Evolutionary conservation across 208 protist genomes (phyloP).

Genomic region (Crithidia sp.): DNA sequence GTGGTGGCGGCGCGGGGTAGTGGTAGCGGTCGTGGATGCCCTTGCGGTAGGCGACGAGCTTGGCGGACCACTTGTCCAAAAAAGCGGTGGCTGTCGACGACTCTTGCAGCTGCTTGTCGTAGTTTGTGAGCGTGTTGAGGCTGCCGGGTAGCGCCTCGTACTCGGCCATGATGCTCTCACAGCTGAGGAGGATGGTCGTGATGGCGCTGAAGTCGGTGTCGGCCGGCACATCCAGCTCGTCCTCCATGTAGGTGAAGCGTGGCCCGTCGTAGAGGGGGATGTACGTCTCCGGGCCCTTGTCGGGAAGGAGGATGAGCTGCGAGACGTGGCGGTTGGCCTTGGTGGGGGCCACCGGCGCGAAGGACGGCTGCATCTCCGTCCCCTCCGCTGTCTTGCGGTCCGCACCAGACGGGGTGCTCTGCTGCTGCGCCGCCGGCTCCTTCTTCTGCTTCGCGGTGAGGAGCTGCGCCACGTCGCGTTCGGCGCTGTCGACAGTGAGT

Average conservation of each 20-base stretch:
- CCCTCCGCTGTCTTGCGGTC: not conserved
- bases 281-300: not conserved
- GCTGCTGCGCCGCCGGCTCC: not conserved
- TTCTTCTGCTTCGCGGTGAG: not conserved
- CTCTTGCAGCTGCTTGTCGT: slow-evolving; percentile 48
- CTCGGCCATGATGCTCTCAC: slow-evolving; percentile 34
- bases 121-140: slow-evolving; percentile 26
- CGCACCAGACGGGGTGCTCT: not conserved
- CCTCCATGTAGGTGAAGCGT: slow-evolving; percentile 38
- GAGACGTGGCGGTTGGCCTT: not conserved
- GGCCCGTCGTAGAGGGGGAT: slow-evolving; percentile 29
- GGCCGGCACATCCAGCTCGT: slow-evolving; percentile 18
- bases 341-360: not conserved
- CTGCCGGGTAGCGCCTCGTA: slow-evolving; percentile 12
- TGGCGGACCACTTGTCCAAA: slow-evolving; percentile 32
- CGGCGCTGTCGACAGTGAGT: not conserved
- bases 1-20: slow-evolving; percentile 15
- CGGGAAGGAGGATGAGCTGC: slow-evolving; percentile 2
- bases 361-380: not conserved
- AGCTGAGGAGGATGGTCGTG: slow-evolving; percentile 27
- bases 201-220: slow-evolving; percentile 42
- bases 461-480: not conserved
- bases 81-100: slow-evolving; percentile 15
- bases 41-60: slow-evolving; percentile 16
- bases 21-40: slow-evolving; percentile 31